These are phyloP conservation scores for Fragaria vesca DNA, from an alignment of 306 rosid genomes.

Conservation along the genomic window DNA sequence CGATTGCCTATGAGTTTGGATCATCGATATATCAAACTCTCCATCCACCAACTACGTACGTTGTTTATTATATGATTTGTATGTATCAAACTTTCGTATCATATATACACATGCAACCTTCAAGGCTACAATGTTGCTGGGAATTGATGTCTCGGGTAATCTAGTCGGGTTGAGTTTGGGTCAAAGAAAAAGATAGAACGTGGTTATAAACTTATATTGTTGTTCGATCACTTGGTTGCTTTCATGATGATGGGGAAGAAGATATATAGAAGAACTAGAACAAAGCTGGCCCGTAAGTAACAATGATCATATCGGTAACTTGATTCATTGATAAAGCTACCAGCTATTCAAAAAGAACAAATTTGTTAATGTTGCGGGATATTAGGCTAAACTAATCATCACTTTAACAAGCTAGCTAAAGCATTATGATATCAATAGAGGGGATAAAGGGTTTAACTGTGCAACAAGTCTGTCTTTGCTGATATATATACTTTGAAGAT, in stretches of 20 bases:
- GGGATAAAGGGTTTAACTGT: not conserved
- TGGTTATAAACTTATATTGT: too few species aligned
- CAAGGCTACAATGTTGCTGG: too few species aligned
- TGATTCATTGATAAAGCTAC: not conserved
- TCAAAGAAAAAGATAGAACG: too few species aligned
- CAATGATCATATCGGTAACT: not conserved
- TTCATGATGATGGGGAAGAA: too few species aligned
- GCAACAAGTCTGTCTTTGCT: not conserved
- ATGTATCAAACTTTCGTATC: too few species aligned
- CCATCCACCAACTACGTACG: not conserved
- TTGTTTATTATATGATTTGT: not conserved
- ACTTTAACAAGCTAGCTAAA: not conserved
- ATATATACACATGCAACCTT: not conserved
- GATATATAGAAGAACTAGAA: too few species aligned
- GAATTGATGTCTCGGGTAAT: too few species aligned
- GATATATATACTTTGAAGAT: not conserved
- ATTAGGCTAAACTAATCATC: not conserved
- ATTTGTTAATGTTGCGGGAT: constrained; percentile 1
- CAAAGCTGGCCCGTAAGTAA: not conserved
- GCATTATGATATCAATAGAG: not conserved
- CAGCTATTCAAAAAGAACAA: not conserved
- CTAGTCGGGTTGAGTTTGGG: too few species aligned
- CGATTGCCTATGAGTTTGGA: not conserved
- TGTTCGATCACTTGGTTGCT: too few species aligned
- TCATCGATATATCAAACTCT: not conserved